phyloP scores from a whole-genome alignment of 352 stramenopile species.

The Elongisporangium prolatum region DNA sequence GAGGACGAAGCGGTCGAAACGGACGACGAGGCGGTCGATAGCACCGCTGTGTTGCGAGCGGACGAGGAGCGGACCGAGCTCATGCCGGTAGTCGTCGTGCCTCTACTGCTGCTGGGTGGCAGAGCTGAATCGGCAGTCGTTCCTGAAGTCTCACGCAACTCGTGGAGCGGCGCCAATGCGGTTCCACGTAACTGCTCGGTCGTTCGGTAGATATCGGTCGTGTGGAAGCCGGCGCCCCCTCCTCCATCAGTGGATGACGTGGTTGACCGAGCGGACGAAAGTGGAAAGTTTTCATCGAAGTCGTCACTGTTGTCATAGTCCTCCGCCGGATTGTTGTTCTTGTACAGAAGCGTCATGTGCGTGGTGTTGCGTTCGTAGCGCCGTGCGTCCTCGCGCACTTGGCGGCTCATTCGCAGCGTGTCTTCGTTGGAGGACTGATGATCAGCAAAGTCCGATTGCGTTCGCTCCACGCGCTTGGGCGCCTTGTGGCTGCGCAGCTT shows the following conservation, averaged over 20 bases:
- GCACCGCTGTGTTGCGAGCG: neutral
- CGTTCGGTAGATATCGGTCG: conserved; percentile 45
- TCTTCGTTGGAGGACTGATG: conserved; percentile 28
- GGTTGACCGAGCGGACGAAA: neutral
- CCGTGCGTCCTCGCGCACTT: conserved; percentile 27
- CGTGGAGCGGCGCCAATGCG: conserved; percentile 46
- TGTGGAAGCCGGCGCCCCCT: conserved; percentile 8
- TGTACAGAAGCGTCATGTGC: neutral
- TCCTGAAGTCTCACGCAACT: conserved; percentile 32
- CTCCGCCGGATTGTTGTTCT: neutral
- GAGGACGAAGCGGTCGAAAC: neutral
- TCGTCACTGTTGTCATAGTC: neutral
- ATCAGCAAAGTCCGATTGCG: conserved; percentile 9
- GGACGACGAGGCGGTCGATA: neutral
- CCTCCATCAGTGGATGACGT: neutral
- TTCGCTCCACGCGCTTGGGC: conserved; percentile 25
- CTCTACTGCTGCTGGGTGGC: conserved; percentile 3
- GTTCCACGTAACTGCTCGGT: conserved; percentile 54
- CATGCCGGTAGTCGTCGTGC: neutral
- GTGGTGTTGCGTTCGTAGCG: conserved; percentile 27
- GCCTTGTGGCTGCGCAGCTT: conserved; percentile 43
- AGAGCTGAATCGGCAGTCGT: conserved; percentile 21
- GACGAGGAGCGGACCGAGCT: neutral
- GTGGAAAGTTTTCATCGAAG: neutral
- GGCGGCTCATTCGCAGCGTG: conserved; percentile 38